Base-by-base conservation (phyloP, 2,329 filamentous ascomycete species). In the Curvularia verruculosa region DNA sequence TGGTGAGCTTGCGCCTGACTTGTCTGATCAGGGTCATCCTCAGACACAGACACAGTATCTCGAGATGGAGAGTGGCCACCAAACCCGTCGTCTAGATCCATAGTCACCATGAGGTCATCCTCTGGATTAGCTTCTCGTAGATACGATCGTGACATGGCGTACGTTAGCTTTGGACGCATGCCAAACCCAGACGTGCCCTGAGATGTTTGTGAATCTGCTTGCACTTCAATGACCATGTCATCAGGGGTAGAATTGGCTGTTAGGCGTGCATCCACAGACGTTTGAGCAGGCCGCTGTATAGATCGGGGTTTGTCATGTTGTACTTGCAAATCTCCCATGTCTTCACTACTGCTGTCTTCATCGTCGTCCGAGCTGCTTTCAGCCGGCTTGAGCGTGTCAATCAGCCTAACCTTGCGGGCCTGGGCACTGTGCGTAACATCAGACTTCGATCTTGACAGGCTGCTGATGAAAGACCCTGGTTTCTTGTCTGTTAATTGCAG, bases 121-220 rank as follows among this genome's bases (percentile, higher is more conserved):
- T 82, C 79, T 3, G 79, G 65, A 26, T 75, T 78, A 43, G 78
- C 69, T 59, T 87, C 84, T 61, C 82, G 79, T n/a, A 87, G 73
- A 59, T 87, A 85, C 1, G 85, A 86, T 44, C 86, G 80, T 61
- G 84, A 79, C 36, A 81, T 81, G 13, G 83, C 83, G 70, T 89
- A 89, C 2, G 86, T 89, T 41, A 85, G 75, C 62, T 77, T 83
- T 4, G 80, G 75, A 2, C 78, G 61, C 37, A 53, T 58, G 18
- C 64, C 53, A 56, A 61, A 37, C 21, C 60, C 61, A 29, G 65
- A 47, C 9, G 62, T 48, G 12, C 46, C 53, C 52, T 73, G 68
- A 9, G 70, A 74, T 10, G 68, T 56, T 48, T 75, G 72, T 12
- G 70, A 73, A 24, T 70, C 65, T 3, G 54, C 26, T 34, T 66